Conservation (phyloP, 2,329 filamentous ascomycete genomes). For the Alternaria longipes region DNA sequence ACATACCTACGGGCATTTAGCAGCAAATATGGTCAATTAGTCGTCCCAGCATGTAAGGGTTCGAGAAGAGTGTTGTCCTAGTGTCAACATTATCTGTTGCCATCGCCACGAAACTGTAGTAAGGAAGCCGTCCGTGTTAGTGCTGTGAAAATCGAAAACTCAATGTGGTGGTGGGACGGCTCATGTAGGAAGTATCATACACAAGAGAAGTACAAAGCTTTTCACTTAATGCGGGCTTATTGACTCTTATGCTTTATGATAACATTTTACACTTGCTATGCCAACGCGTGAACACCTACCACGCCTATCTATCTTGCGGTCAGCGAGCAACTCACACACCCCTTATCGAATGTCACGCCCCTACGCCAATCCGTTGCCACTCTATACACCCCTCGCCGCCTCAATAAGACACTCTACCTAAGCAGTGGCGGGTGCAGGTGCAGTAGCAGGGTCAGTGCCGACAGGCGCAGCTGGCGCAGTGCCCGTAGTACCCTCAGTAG, state of each 20-base stretch:
- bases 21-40: neutral
- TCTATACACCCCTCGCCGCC: neutral
- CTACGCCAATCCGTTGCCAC: constrained; percentile 6
- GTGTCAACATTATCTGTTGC: neutral
- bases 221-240: neutral
- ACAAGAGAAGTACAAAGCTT: neutral
- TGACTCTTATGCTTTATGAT: constrained; percentile 7
- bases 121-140: neutral
- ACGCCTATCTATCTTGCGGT: constrained; percentile 13
- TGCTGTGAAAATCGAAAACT: neutral
- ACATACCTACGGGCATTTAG: neutral
- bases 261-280: constrained; percentile 11
- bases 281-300: constrained; percentile 5
- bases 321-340: neutral
- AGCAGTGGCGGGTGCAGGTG: constrained; percentile 52
- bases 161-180: neutral
- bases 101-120: neutral
- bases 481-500: constrained; percentile 33
- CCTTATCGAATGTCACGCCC: constrained; percentile 7
- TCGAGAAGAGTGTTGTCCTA: neutral
- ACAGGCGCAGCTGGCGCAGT: constrained; percentile 31
- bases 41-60: neutral
- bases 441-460: constrained; percentile 22
- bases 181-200: neutral
- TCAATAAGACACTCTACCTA: neutral